Conservation (phyloP, 257 asterid species). For the Petunia secreta region DNA sequence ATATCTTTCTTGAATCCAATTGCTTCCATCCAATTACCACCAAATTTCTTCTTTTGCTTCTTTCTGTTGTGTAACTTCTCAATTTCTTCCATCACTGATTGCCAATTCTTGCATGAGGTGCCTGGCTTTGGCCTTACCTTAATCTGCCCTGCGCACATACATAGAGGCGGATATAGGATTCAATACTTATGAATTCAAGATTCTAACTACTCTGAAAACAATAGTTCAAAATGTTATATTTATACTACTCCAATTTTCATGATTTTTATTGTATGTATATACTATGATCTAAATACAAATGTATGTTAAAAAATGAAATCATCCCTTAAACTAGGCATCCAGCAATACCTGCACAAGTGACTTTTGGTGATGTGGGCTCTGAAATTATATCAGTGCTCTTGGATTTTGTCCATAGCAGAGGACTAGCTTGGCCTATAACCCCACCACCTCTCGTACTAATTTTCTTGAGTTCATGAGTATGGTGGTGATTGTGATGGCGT, state of each 20-base stretch:
- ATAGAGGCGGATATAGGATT: background rate
- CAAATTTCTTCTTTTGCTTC: constrained; percentile 48
- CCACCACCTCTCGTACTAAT: constrained; percentile 33
- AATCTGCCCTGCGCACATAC: constrained; percentile 59
- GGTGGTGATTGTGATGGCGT: constrained; percentile 48
- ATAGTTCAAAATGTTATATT: too few relatives aligned
- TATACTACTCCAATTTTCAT: too few relatives aligned
- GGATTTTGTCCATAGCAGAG: constrained; percentile 55
- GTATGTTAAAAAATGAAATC: too few relatives aligned
- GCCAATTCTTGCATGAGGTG: constrained; percentile 79
- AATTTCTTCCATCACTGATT: constrained; percentile 92
- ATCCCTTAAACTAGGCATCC: too few relatives aligned
- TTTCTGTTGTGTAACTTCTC: constrained; percentile 65
- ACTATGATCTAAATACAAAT: too few relatives aligned
- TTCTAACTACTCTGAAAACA: too few relatives aligned
- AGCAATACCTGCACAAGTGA: constrained; percentile 62
- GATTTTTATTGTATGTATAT: too few relatives aligned
- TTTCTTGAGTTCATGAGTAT: constrained; percentile 38
- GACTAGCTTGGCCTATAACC: constrained; percentile 47
- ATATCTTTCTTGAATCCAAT: constrained; percentile 76
- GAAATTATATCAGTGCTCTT: constrained; percentile 51
- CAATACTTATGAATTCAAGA: background rate
- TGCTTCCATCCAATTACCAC: constrained; percentile 60
- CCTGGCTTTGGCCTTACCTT: constrained; percentile 48
- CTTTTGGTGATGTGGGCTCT: constrained; percentile 86